Evolutionary conservation across 2,329 filamentous ascomycete genomes (phyloP).

Genomic region (Teratosphaeriaceae sp.): DNA sequence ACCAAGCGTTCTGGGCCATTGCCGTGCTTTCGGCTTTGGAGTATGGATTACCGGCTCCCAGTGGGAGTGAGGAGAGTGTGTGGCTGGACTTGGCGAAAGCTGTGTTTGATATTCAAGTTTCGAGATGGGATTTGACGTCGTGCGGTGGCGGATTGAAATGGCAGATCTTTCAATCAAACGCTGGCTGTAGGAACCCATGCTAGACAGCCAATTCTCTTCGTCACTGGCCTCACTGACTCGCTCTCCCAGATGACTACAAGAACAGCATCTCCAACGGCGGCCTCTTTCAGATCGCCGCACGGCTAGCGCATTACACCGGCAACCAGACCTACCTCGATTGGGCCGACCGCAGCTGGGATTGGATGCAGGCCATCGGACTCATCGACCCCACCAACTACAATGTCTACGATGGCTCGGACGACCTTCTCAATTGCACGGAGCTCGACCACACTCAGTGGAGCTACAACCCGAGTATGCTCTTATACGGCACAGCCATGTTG

Average conservation of each 20-base stretch:
- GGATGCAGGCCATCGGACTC: conserved; percentile 40
- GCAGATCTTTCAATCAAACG: conserved; percentile 78
- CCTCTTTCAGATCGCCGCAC: conserved; percentile 44
- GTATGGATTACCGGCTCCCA: conserved; percentile 63
- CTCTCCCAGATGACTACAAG: conserved; percentile 38
- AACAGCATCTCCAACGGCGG: conserved; percentile 52
- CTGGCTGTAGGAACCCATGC: too few relatives aligned
- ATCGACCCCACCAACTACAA: conserved; percentile 44
- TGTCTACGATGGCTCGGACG: conserved; percentile 47
- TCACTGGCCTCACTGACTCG: conserved; percentile 56
- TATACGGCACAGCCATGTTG: conserved; percentile 41
- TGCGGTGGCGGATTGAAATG: conserved; percentile 75
- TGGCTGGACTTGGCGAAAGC: conserved; percentile 76
- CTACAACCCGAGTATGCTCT: conserved; percentile 42
- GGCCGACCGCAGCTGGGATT: conserved; percentile 56
- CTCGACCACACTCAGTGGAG: conserved; percentile 41
- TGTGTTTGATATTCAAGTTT: conserved; percentile 71
- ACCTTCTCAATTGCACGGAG: conserved; percentile 38
- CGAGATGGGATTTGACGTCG: conserved; percentile 58
- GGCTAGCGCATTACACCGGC: conserved; percentile 34
- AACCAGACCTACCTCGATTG: conserved; percentile 58
- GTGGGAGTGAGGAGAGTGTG: conserved; percentile 40
- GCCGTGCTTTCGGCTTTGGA: conserved; percentile 74
- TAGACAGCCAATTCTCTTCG: too few relatives aligned
- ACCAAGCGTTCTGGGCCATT: conserved; percentile 78